Base-by-base conservation (phyloP, 768 basidiomycete species). In the Pleurotus djamor region DNA sequence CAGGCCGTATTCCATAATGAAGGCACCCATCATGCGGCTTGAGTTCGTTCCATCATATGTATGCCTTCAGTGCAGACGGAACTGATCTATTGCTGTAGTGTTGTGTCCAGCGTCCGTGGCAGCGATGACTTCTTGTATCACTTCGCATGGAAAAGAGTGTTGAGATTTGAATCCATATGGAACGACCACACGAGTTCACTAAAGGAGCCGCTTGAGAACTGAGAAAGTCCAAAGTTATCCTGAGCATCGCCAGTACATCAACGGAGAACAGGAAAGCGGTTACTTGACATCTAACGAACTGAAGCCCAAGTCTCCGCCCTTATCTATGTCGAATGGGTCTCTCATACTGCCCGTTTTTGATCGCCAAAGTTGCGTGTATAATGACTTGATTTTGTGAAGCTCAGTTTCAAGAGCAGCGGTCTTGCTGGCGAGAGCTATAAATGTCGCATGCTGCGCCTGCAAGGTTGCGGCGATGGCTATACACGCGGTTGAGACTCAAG, bases 321-420 rank as follows among this genome's bases (percentile, higher is more conserved):
- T 74, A 61, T 76, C 76, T 45, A 72, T 76, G 57, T 87, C 85
- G 68, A 94, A 94, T 6, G 92, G 92, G 69, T 94, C 91, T 60
- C 92, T 78, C 71, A 87, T 85, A 65, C 91, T 93, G 34, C 92
- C 92, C 13, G 89, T 93, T 69, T 87, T 86, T 14, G 83, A 78
- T 10, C 89, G 84, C 89, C 90, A 94, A 5, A 92, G 74, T 65
- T 91, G 88, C 0, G 87, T 88, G 63, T 92, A 92, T 9, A 88
- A 68, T 8, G 76, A 71, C 69, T 92, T 92, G 65, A 94, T 81
- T 73, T 87, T 88, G 67, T 91, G 87, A 28, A 94, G 69, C 64
- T 92, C 89, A 2, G 81, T 80, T 60, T 94, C 87, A 1, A 92
- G 73, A 3, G 84, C 77, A 14, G 92, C 91, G 2, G 89, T 89